These are phyloP conservation scores for Pseudogymnoascus pannorum DNA, from an alignment of 2,329 filamentous ascomycete species.

Conservation along the genomic window DNA sequence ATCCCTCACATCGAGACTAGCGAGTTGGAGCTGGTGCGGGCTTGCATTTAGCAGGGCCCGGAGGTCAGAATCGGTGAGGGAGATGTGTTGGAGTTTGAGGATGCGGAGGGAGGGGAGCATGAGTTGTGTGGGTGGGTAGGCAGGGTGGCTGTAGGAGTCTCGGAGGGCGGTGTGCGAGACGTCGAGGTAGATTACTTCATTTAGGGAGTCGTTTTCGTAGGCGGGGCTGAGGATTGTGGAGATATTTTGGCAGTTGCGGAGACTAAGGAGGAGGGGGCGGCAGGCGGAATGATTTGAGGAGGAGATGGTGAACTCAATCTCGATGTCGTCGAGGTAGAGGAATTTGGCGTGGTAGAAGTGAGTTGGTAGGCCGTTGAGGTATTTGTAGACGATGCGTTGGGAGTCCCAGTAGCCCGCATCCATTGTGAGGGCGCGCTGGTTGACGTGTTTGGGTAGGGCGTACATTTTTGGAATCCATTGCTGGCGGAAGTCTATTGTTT, in stretches of 20 bases:
- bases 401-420: background rate
- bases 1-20: background rate
- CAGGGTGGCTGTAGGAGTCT: background rate
- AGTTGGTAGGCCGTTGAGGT: background rate
- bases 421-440: background rate
- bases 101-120: background rate
- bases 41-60: background rate
- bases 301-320: background rate
- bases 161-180: background rate
- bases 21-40: background rate
- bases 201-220: background rate
- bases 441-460: background rate
- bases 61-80: background rate
- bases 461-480: background rate
- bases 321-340: background rate
- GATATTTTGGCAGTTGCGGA: background rate
- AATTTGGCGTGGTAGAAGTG: background rate
- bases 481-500: background rate
- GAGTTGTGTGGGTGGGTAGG: background rate
- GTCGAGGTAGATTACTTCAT: background rate
- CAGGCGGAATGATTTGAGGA: background rate
- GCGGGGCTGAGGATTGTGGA: background rate
- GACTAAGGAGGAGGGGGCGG: background rate
- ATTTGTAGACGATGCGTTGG: background rate
- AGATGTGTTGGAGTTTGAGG: background rate